Base-by-base conservation (phyloP, 208 protist genomes). In the Angomonas desouzai region DNA sequence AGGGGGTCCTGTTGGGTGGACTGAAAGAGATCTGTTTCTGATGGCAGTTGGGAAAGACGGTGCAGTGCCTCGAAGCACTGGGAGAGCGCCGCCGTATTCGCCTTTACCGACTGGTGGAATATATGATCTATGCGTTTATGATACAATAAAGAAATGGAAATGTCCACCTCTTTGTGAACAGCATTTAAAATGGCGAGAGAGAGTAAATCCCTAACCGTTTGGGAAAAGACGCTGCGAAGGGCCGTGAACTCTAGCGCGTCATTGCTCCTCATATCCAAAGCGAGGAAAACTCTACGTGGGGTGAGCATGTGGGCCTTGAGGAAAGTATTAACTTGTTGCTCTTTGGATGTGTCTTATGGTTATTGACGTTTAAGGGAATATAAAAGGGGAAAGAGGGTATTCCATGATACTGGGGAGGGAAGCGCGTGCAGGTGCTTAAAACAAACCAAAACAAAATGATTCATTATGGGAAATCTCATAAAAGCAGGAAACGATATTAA, bases 141-240 rank as follows among this genome's bases (percentile, higher is more conserved):
- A 23, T 13, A 51, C 10, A 51, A 51, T 22, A 51, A 16, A 22
- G 45, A 51, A 9, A 51, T 51, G 45, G 45, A 51, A 51, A 51
- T 51, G 6, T 27, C 10, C 9, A 13, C 6, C 20, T 51, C 45
- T 51, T 4, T 6, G 9, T 51, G 18, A 22, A 51, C 20, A 23
- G 4, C 6, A 9, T 23, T 23, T 13, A 51, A 23, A 13, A 51
- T 6, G 6, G 45, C 9, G 3, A 23, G 18, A 9, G 45, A 51
- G 9, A 51, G 20, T 4, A 51, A 9, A 9, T 51, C 18, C 20
- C n/a, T 3, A 6, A 51, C 45, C 6, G 45, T 51, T 51, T 27
- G 6, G 18, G 45, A 51, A 23, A 51, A 51, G 20, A 51, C 45
- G 45, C 18, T 27, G n/a, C 45, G 9, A 51, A 51, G 45, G 6